Evolutionary conservation across 1,284 basidiomycete genomes (phyloP), one percentile per base, ranked within the genome.

Genomic region (Pseudozyma flocculosa): DNA sequence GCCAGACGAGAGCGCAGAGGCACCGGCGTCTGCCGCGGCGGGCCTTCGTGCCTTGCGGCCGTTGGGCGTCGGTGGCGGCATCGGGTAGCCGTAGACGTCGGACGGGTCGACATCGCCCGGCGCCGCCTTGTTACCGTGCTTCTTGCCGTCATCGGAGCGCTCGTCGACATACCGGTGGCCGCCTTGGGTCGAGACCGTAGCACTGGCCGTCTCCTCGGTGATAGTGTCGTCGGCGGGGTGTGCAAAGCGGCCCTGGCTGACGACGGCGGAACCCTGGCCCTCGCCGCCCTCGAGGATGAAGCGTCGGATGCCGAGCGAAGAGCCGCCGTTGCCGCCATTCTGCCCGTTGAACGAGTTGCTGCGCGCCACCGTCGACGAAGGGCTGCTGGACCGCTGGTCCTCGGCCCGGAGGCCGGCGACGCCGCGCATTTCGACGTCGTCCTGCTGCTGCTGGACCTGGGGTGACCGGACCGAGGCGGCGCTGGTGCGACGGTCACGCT

Each of bases 141-240:
- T 29, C 26, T 11, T 29, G 26, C 26, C 26, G 26, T 29, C 26
- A 11, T 29, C 26, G 26, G 26, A 29, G 26, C 26, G 26, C 26
- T 29, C 26, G 26, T 29, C 26, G 26, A 11, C 26, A 11, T 29
- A 29, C 11, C 26, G 5, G 26, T 29, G 26, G 26, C 26, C 26
- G 26, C 26, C 11, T 11, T 29, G 26, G 7, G 26, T 29, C 26
- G 26, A 29, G 26, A 29, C 26, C 7, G 5, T 29, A 11, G 26
- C 26, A 11, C 26, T 29, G 7, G 26, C 26, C 26, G 26, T 29
- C 43, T 69, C 64, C 32, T 65, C 67, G 4, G 59, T 59, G 38
- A 63, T 65, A 13, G 50, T 47, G 19, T 66, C 67, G 32, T 66
- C 67, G 11, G 45, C 45, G 2, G 62, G 51, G 26, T 56, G 53